Percentiles rank a stretch among this genome's conserved stretches.
Evolutionary conservation across 495 filamentous ascomycete species (phyloP).

Genomic region (Haplographium delicatum): DNA sequence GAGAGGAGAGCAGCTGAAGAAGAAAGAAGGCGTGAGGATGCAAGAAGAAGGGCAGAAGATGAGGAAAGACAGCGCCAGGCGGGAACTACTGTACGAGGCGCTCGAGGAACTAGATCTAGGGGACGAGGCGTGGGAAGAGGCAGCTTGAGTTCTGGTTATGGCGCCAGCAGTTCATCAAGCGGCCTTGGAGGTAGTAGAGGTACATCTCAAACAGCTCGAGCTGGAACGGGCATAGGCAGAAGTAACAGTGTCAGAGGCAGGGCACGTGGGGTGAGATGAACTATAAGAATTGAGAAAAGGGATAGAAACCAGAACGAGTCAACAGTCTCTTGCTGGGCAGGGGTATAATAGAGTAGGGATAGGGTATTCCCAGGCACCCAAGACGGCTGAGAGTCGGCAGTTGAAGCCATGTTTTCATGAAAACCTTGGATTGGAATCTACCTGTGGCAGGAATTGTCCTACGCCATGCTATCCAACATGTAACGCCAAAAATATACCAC

Average conservation of each 20-base stretch:
- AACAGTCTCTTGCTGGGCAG: too few relatives aligned
- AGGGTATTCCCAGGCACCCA: too few relatives aligned
- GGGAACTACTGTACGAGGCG: slow-evolving; percentile 36
- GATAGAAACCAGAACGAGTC: too few relatives aligned
- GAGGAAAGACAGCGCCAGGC: slow-evolving; percentile 53
- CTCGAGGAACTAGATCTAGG: slow-evolving; percentile 34
- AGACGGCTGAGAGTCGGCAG: too few relatives aligned
- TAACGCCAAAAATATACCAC: not conserved
- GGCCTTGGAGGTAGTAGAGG: slow-evolving; percentile 8
- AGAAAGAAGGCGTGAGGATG: slow-evolving; percentile 68
- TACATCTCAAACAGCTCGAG: slow-evolving; percentile 20
- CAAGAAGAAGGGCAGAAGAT: slow-evolving; percentile 63
- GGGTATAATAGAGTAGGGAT: too few relatives aligned
- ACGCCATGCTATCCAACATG: too few relatives aligned
- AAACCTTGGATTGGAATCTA: too few relatives aligned
- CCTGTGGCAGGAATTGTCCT: too few relatives aligned
- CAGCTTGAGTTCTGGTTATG: slow-evolving; percentile 40
- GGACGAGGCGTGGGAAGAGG: slow-evolving; percentile 41
- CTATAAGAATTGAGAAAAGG: not conserved
- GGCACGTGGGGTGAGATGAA: slow-evolving; percentile 21
- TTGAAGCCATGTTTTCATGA: too few relatives aligned
- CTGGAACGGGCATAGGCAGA: slow-evolving; percentile 28
- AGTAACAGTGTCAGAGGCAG: slow-evolving; percentile 30
- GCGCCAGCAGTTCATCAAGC: slow-evolving; percentile 33
- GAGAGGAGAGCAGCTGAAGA: slow-evolving; percentile 71